Evolutionary conservation across 2,329 filamentous ascomycete genomes (phyloP), one percentile per base, ranked within the genome.

Genomic region (Sporothrix brunneoviolacea): DNA sequence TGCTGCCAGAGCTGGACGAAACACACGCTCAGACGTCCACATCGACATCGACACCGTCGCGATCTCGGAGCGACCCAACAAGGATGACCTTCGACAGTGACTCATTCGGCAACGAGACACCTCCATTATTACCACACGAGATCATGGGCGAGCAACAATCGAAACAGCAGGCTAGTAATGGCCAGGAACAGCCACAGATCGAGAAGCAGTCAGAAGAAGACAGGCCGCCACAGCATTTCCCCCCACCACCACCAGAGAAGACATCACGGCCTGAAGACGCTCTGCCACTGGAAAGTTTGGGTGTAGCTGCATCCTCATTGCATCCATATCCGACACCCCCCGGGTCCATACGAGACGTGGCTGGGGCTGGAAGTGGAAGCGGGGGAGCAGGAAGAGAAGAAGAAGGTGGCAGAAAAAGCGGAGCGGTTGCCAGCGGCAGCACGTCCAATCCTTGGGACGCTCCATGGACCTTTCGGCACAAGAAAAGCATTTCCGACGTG

Each of bases 251-350:
- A 18, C 8, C 18, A 16, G 5, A 33, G 30, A 7, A 36, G 27
- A 18, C 22, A 35, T 13, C 16, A 19, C 27, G 32, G 21, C n/a
- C 36, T 28, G 18, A 38, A 27, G 48, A 30, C 13, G 19, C 42
- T 13, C 27, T 46, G 8, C 32, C 37, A 4, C 24, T 22, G 18
- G 54, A 51, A 22, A 22, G 18, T 13, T 28, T 24, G 7, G 35
- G 30, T 3, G 36, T 16, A 4, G 43, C 51, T n/a, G n/a, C 32
- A 19, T 43, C 47, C 13, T 48, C 49, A 4, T 58, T 64, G 56
- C 65, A 73, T 58, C 64, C 71, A 57, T 81, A 80, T 65, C 78
- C 77, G 60, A 82, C 78, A 57, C 79, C 79, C 64, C 77, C 78
- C 57, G 69, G 69, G 57, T 82, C 71, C 32, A 61, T 75, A 60